These are phyloP conservation scores for Carnegiea gigantea DNA, from an alignment of 179 eudicot genomes.

Conservation along the genomic window DNA sequence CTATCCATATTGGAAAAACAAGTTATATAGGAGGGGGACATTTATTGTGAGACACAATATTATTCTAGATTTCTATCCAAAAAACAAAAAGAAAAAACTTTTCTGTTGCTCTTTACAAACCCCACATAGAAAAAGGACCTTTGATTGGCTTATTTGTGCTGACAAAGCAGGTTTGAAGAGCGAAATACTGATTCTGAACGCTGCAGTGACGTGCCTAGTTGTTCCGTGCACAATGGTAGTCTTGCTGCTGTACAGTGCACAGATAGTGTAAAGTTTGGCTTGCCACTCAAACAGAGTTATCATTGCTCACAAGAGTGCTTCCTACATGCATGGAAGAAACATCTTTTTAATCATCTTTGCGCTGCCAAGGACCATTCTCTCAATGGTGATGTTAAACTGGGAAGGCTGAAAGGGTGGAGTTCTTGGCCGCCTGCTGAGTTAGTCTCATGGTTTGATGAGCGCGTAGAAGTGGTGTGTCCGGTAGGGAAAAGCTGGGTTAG, in stretches of 20 bases:
- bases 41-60: neutral
- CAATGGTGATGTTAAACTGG: neutral
- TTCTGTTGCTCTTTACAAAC: neutral
- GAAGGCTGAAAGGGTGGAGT: neutral
- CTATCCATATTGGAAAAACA: too few relatives aligned
- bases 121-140: neutral
- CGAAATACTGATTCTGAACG: neutral
- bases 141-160: neutral
- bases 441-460: conserved; percentile 35
- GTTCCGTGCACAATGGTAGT: conserved; percentile 18
- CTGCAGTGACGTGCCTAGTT: conserved; percentile 2
- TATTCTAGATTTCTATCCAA: neutral
- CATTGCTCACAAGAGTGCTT: conserved; percentile 30
- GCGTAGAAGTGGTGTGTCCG: conserved; percentile 32
- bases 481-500: conserved; percentile 21
- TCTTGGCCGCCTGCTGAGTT: conserved; percentile 31
- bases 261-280: conserved; percentile 22
- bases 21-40: too few relatives aligned
- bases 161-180: conserved; percentile 24
- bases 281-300: conserved; percentile 24
- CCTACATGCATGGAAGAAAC: conserved; percentile 27
- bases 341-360: conserved; percentile 11
- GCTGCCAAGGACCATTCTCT: conserved; percentile 2
- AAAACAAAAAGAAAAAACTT: too few relatives aligned
- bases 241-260: conserved; percentile 27